Evolutionary conservation across 805 yeast species (phyloP).

Genomic region (Saccharomycopsis fodiens): DNA sequence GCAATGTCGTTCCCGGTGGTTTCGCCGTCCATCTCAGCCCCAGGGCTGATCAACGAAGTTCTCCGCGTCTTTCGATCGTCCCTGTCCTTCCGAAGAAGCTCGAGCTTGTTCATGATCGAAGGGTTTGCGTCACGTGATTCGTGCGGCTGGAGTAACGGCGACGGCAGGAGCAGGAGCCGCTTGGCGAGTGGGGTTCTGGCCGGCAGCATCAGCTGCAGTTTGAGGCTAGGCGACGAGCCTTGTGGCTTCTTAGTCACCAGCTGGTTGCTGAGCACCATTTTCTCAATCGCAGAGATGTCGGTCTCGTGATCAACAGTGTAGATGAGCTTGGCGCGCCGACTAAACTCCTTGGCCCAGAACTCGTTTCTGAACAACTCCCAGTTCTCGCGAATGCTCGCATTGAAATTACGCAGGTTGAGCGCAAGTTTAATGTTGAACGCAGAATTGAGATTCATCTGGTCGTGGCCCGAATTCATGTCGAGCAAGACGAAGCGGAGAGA

Average conservation of each 20-base stretch:
- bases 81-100: slow-evolving; percentile 14
- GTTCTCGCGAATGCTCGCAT: slow-evolving; percentile 77
- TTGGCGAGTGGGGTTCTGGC: slow-evolving; percentile 9
- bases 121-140: slow-evolving; percentile 7
- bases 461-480: slow-evolving; percentile 13
- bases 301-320: slow-evolving; percentile 15
- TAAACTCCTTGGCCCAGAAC: slow-evolving; percentile 84
- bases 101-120: slow-evolving; percentile 9
- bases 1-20: not conserved
- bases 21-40: not conserved
- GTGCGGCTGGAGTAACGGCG: not conserved
- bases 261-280: slow-evolving; percentile 18
- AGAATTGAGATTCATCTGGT: slow-evolving; percentile 15
- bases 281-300: slow-evolving; percentile 16
- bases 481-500: slow-evolving; percentile 11
- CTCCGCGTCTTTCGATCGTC: slow-evolving; percentile 17
- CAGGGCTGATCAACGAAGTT: slow-evolving; percentile 4
- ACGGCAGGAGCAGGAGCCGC: not conserved
- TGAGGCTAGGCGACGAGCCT: not conserved
- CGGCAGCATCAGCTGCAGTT: slow-evolving; percentile 4
- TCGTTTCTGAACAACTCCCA: slow-evolving; percentile 94
- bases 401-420: slow-evolving; percentile 73
- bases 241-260: not conserved
- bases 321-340: slow-evolving; percentile 36
- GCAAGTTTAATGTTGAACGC: slow-evolving; percentile 44